Percentiles rank a stretch among this genome's conserved stretches.
Conservation (phyloP, 179 eudicot genomes). For the Spergularia azorica region DNA sequence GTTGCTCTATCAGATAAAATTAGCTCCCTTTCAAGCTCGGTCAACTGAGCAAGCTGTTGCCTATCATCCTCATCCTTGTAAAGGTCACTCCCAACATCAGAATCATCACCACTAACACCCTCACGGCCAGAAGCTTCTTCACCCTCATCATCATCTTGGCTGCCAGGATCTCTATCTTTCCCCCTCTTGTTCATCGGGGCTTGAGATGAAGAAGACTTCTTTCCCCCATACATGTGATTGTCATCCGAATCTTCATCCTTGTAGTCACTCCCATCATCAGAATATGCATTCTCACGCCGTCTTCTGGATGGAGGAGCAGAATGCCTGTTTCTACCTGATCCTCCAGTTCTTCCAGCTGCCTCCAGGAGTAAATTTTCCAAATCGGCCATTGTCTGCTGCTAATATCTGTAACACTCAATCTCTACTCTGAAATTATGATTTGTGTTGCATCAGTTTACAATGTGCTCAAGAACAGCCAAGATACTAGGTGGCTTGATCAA, state of each 20-base stretch:
- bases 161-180: conserved; percentile 70
- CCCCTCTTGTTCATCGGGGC: conserved; percentile 88
- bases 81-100: conserved; percentile 78
- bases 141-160: conserved; percentile 65
- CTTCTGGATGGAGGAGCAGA: conserved; percentile 67
- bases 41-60: conserved; percentile 71
- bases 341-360: conserved; percentile 91
- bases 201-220: conserved; percentile 73
- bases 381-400: conserved; percentile 57
- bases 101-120: conserved; percentile 69
- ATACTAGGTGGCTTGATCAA: too few relatives aligned
- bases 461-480: background rate
- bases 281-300: conserved; percentile 61
- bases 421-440: background rate
- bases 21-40: conserved; percentile 83
- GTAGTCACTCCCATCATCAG: conserved; percentile 91
- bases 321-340: conserved; percentile 65
- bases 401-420: conserved; percentile 1
- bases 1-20: conserved; percentile 74
- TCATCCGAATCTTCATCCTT: conserved; percentile 91
- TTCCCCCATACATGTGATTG: conserved; percentile 61
- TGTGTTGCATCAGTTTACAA: background rate
- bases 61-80: conserved; percentile 83
- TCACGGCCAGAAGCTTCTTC: conserved; percentile 53
- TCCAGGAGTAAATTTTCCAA: conserved; percentile 87